Evolutionary conservation across 2,329 filamentous ascomycete species (phyloP).

Genomic region (Scedosporium apiospermum): DNA sequence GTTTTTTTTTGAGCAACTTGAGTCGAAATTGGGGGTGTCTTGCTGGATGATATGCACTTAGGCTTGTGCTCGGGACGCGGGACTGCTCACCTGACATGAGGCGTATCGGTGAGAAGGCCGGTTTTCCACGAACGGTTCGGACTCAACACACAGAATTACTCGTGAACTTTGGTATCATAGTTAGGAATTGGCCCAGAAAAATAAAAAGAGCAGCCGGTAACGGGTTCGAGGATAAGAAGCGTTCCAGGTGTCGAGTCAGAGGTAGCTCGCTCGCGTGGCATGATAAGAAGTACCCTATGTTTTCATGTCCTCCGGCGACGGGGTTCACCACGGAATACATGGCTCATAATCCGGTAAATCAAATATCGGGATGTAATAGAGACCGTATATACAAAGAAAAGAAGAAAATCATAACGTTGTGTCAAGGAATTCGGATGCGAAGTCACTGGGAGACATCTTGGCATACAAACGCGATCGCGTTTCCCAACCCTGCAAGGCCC

Average conservation of each 20-base stretch:
- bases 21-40: neutral
- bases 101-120: neutral
- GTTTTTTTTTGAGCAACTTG: neutral
- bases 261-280: neutral
- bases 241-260: neutral
- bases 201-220: neutral
- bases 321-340: neutral
- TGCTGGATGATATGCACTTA: neutral
- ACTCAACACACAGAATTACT: neutral
- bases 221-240: neutral
- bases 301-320: neutral
- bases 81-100: neutral
- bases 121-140: neutral
- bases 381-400: neutral
- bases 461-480: neutral
- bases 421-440: neutral
- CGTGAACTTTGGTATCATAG: neutral
- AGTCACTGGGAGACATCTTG: neutral
- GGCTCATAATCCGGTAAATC: neutral
- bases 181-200: neutral
- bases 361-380: neutral
- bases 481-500: neutral
- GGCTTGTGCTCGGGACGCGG: neutral
- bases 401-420: neutral
- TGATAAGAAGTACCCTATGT: neutral